phyloP scores from a whole-genome alignment of 1,284 basidiomycete species.

The Rhodotorula mucilaginosa region DNA sequence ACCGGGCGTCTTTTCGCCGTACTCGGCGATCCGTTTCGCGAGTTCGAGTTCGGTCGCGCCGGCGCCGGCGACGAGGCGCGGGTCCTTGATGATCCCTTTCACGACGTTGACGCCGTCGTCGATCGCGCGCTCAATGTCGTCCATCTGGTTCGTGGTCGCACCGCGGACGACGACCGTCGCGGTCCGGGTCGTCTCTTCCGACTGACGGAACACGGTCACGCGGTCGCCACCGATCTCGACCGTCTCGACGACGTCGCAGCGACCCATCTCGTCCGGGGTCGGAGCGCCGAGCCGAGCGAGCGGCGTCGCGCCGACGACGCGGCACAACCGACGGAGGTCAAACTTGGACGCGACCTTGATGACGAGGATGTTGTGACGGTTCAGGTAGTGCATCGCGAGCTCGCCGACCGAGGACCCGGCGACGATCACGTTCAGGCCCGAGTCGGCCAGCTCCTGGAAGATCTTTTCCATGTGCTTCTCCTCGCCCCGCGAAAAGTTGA shows the following conservation, averaged over 20 bases:
- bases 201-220: conserved; percentile 91
- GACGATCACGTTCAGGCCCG: conserved; percentile 90
- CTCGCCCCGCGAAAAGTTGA: conserved; percentile 93
- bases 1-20: conserved; percentile 84
- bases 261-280: conserved; percentile 92
- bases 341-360: conserved; percentile 98
- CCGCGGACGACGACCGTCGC: conserved; percentile 95
- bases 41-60: conserved; percentile 93
- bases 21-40: conserved; percentile 74
- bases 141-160: conserved; percentile 89
- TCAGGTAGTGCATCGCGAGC: conserved; percentile 94
- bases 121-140: conserved; percentile 92
- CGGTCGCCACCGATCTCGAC: conserved; percentile 97
- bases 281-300: conserved; percentile 93
- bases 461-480: conserved; percentile 96
- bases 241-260: conserved; percentile 89
- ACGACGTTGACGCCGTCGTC: conserved; percentile 98
- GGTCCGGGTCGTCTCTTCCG: conserved; percentile 63
- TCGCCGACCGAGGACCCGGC: conserved; percentile 92
- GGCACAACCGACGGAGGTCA: conserved; percentile 87
- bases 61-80: conserved; percentile 86
- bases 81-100: conserved; percentile 87
- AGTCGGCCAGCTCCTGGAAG: conserved; percentile 94
- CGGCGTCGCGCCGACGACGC: conserved; percentile 93
- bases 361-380: conserved; percentile 88